Base-by-base conservation (phyloP, 257 asterid genomes). In the Cinchona pubescens region DNA sequence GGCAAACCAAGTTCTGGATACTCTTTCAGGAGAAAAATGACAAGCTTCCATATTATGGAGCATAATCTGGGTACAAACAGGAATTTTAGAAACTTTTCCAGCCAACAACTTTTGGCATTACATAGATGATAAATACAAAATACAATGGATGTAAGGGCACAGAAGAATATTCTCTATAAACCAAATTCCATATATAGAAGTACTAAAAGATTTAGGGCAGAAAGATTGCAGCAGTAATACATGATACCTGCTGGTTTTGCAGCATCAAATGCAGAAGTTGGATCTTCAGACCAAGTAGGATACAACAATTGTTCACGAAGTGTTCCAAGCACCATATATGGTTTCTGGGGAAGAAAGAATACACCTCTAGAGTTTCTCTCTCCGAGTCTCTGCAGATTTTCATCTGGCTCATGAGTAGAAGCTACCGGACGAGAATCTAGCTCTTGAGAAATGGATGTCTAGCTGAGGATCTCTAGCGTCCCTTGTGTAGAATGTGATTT, bases 291-390 rank as follows among this genome's bases (percentile, higher is more conserved):
- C 97, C 96, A 93, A 55, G 89, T 88, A 79, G 98, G 98, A 91
- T 93, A 93, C 71, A 93, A 86, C 89, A 91, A 83, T 72, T 93
- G 97, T 56, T 91, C 96, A 69, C 94, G 92, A 81, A 93, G 98
- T 62, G 96, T 85, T 79, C 97, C 98, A 79, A 93, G 80, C 75
- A 92, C 93, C 98, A 91, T 87, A 74, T 93, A 93, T 65, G 98
- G 98, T 78, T 87, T 93, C 78, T 91, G 98, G 81, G 98, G 98
- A 81, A 93, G 96, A 86, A 93, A 93, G 82, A 93, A 86, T 58
- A 91, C 91, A 77, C 85, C 83, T 78, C 82, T 84, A 60, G 87
- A 69, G 74, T 76, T 85, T 78, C 80, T 79, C 69, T 80, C 70
- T 55, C 73, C 72, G 29, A 62, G 77, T 62, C 81, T 83, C 58